Percentiles rank a stretch among this genome's conserved stretches.
These are phyloP conservation scores for Talaromyces borbonicus DNA, from an alignment of 495 filamentous ascomycete genomes.

Conservation along the genomic window DNA sequence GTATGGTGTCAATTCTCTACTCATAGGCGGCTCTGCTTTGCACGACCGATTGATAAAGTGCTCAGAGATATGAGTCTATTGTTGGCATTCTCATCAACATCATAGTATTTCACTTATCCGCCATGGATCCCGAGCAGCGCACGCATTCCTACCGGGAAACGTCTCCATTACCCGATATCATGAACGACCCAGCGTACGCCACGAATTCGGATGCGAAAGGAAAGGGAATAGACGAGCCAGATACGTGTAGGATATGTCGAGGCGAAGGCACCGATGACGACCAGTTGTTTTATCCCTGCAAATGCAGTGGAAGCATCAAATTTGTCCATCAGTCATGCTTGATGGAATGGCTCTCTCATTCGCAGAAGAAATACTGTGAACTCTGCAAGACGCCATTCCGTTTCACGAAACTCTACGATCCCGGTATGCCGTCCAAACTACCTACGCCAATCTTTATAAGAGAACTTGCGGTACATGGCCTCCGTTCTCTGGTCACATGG, in stretches of 20 bases:
- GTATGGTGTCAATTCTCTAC: background rate
- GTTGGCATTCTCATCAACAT: no score
- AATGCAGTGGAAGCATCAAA: constrained; percentile 97
- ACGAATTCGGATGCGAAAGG: constrained; percentile 22
- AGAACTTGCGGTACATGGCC: constrained; percentile 60
- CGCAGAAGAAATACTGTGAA: constrained; percentile 98
- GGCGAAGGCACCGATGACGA: constrained; percentile 78
- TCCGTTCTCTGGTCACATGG: constrained; percentile 65
- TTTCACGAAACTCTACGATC: constrained; percentile 95
- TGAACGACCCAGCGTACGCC: constrained; percentile 54
- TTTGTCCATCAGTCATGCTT: constrained; percentile 95
- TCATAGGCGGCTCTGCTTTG: constrained; percentile 3
- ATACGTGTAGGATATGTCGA: constrained; percentile 92
- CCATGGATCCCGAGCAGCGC: constrained; percentile 12
- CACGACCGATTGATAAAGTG: no score
- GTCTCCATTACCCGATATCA: constrained; percentile 43
- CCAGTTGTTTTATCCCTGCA: constrained; percentile 93
- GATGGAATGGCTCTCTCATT: constrained; percentile 96
- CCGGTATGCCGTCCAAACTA: constrained; percentile 77
- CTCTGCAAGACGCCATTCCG: constrained; percentile 96
- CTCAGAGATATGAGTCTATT: no score
- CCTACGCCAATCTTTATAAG: constrained; percentile 70
- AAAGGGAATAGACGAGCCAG: constrained; percentile 40
- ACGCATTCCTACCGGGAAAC: constrained; percentile 9
- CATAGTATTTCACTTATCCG: constrained; percentile 8